Evolutionary conservation across 345 rosid species (phyloP).

Genomic region (Syzygium aqueum): DNA sequence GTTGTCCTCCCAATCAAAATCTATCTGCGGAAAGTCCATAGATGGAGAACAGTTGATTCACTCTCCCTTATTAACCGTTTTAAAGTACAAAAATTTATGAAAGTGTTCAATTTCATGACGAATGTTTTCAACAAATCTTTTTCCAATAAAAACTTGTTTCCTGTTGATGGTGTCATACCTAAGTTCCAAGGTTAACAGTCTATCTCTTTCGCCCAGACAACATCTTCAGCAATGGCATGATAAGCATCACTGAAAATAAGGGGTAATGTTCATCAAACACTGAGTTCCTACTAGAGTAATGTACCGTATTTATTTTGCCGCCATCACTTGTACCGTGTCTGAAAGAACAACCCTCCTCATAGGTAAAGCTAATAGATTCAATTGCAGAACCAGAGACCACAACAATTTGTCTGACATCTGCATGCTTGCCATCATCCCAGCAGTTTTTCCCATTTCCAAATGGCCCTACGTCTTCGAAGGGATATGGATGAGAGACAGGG

Average conservation of each 20-base stretch:
- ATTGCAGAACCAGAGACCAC: neutral
- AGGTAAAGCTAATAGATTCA: neutral
- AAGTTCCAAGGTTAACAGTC: neutral
- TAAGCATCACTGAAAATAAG: neutral
- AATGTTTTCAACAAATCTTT: neutral
- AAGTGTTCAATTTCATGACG: neutral
- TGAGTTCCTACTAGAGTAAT: neutral
- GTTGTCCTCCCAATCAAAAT: neutral
- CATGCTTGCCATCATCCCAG: constrained; percentile 3
- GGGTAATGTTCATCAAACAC: neutral
- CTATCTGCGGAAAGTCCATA: neutral
- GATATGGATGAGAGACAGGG: neutral
- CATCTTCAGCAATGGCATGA: neutral
- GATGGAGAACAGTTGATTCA: no score
- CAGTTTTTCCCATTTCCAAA: neutral
- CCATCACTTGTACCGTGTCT: neutral
- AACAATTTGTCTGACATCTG: neutral
- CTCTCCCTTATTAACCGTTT: neutral
- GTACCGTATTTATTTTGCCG: neutral
- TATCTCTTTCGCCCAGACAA: neutral
- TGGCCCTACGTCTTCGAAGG: neutral
- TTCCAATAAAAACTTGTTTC: neutral
- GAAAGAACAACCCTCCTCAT: neutral
- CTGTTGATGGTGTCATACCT: neutral
- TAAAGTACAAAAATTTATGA: no score